Conservation (phyloP, 306 rosid species). For the Malus sieversii region DNA sequence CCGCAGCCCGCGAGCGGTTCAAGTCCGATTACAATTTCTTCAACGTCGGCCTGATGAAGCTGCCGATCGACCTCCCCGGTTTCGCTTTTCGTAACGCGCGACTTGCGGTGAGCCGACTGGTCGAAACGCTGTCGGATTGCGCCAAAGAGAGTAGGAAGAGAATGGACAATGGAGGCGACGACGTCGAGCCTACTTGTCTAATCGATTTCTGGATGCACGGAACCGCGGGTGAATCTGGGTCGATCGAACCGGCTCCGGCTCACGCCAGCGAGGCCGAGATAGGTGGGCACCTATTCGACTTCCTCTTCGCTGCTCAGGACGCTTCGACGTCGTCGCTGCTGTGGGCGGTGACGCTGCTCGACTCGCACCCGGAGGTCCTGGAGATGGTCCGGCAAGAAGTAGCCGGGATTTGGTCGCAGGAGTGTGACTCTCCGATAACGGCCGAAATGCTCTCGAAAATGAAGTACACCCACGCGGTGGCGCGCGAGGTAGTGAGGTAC, state of each 20-base stretch:
- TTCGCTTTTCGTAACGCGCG: conserved; percentile 67
- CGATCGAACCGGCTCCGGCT: conserved; percentile 8
- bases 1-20: conserved; percentile 41
- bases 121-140: conserved; percentile 36
- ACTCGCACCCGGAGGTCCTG: conserved; percentile 58
- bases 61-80: conserved; percentile 76
- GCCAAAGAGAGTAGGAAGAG: conserved; percentile 37
- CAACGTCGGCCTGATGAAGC: conserved; percentile 78
- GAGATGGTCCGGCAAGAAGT: conserved; percentile 53
- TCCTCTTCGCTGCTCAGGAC: conserved; percentile 84
- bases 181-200: conserved; percentile 53
- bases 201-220: conserved; percentile 82
- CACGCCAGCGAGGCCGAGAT: conserved; percentile 38
- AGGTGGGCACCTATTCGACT: conserved; percentile 70
- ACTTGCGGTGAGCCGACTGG: conserved; percentile 61
- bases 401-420: conserved; percentile 51
- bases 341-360: conserved; percentile 79
- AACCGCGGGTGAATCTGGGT: conserved; percentile 16
- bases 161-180: conserved; percentile 30
- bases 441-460: conserved; percentile 47
- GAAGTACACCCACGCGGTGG: conserved; percentile 84
- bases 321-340: conserved; percentile 85
- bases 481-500: conserved; percentile 74
- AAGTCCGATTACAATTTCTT: conserved; percentile 58
- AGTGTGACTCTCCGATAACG: conserved; percentile 40